These are phyloP conservation scores for Monascus ruber DNA, from an alignment of 2,329 filamentous ascomycete species.

Conservation along the genomic window DNA sequence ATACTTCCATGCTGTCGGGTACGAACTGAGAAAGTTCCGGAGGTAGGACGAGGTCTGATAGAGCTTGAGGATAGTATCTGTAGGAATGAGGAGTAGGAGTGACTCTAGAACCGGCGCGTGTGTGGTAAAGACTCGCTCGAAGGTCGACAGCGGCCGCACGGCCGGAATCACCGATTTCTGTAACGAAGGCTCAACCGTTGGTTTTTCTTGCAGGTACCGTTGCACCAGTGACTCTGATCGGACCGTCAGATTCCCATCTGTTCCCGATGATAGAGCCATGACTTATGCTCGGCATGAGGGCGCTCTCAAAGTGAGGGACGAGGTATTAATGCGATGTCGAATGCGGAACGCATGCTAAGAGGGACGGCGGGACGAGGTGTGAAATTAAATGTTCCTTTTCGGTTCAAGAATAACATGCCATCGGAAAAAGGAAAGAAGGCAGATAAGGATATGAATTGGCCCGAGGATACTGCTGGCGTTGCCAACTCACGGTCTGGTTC, in stretches of 20 bases:
- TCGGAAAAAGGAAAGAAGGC: no score
- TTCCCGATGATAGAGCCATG: neutral
- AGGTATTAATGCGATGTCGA: neutral
- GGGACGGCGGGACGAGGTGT: no score
- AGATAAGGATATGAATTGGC: no score
- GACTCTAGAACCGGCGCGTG: constrained; percentile 49
- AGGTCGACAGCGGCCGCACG: constrained; percentile 30
- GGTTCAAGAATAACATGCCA: no score
- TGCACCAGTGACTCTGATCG: neutral
- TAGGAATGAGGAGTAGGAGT: constrained; percentile 46
- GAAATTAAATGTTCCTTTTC: no score
- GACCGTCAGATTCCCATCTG: neutral
- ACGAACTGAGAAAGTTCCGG: constrained; percentile 42
- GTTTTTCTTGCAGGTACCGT: constrained; percentile 4
- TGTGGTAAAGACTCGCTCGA: constrained; percentile 45
- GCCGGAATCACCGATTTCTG: constrained; percentile 10
- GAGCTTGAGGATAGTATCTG: constrained; percentile 44
- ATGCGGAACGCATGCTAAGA: neutral
- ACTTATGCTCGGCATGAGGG: neutral
- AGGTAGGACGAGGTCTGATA: constrained; percentile 48
- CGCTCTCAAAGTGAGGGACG: neutral
- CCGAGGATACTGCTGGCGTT: no score
- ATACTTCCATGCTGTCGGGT: constrained; percentile 50
- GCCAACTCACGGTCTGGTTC: no score
- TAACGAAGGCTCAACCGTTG: constrained; percentile 12